Conservation (phyloP, 139 green algal species). For the Chlamydomonas schloesseri region DNA sequence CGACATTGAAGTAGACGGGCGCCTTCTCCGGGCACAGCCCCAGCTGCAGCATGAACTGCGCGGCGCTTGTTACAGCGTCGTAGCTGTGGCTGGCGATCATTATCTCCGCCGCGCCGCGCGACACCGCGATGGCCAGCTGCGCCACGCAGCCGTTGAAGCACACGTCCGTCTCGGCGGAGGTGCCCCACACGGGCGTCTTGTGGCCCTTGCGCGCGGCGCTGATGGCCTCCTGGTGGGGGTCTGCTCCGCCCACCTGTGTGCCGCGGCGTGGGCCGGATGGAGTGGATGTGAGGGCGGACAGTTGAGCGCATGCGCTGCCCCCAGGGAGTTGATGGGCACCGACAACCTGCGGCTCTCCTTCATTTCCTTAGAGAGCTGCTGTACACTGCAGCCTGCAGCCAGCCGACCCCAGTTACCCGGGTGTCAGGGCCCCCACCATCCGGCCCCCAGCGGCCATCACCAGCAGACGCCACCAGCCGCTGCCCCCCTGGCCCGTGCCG, state of each 20-base stretch:
- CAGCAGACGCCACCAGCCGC: no score
- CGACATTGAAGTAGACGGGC: conserved; percentile 80
- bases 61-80: conserved; percentile 71
- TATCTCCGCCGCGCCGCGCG: conserved; percentile 58
- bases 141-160: conserved; percentile 73
- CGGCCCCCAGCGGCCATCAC: no score
- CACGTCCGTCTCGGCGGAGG: conserved; percentile 77
- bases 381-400: no score
- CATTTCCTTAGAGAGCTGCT: no score
- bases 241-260: conserved; percentile 78
- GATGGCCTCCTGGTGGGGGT: conserved; percentile 77
- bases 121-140: conserved; percentile 53
- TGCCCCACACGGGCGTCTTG: conserved; percentile 78
- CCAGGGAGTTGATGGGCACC: no score
- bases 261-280: no score
- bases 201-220: conserved; percentile 69
- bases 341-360: no score
- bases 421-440: no score
- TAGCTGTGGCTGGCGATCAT: conserved; percentile 80
- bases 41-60: conserved; percentile 71
- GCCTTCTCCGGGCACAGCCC: conserved; percentile 58
- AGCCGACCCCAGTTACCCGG: no score
- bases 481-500: no score
- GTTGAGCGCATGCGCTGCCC: no score
- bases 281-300: no score